Evolutionary conservation across 1,284 basidiomycete genomes (phyloP).

Genomic region (Schizophyllum amplum): DNA sequence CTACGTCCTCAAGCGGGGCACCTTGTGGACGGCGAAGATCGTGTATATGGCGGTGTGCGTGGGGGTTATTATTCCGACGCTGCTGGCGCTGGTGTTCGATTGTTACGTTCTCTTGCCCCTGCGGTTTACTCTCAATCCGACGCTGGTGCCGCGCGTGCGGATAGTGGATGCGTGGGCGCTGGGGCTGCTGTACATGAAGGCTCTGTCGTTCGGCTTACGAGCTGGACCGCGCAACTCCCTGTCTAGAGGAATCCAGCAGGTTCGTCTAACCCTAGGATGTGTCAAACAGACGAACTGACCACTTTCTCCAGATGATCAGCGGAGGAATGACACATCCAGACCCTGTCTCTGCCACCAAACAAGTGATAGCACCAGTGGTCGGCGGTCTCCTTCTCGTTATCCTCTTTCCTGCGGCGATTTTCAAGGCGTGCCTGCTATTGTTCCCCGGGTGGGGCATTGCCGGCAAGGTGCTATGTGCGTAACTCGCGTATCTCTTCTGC

Average conservation of each 20-base stretch:
- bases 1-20: constrained; percentile 54
- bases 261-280: constrained; percentile 24
- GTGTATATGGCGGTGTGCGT: constrained; percentile 60
- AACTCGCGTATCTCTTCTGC: too few relatives aligned
- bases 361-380: constrained; percentile 58
- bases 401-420: constrained; percentile 43
- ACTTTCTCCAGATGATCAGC: constrained; percentile 40
- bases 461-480: constrained; percentile 54
- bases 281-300: constrained; percentile 5
- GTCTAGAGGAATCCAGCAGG: constrained; percentile 51
- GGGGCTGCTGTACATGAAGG: constrained; percentile 68
- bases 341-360: constrained; percentile 53
- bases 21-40: constrained; percentile 55
- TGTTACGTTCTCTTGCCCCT: constrained; percentile 70
- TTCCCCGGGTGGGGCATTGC: constrained; percentile 32
- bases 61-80: constrained; percentile 66
- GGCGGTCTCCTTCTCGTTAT: constrained; percentile 54
- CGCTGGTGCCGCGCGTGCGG: constrained; percentile 55
- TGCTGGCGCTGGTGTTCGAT: constrained; percentile 69
- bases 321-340: constrained; percentile 68
- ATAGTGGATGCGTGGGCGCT: constrained; percentile 79
- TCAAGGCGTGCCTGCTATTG: constrained; percentile 35
- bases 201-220: constrained; percentile 47
- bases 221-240: constrained; percentile 42
- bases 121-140: constrained; percentile 50